Evolutionary conservation across 169 alveolate genomes (phyloP), one percentile per base, ranked within the genome.

Genomic region (Plasmodium yoelii): DNA sequence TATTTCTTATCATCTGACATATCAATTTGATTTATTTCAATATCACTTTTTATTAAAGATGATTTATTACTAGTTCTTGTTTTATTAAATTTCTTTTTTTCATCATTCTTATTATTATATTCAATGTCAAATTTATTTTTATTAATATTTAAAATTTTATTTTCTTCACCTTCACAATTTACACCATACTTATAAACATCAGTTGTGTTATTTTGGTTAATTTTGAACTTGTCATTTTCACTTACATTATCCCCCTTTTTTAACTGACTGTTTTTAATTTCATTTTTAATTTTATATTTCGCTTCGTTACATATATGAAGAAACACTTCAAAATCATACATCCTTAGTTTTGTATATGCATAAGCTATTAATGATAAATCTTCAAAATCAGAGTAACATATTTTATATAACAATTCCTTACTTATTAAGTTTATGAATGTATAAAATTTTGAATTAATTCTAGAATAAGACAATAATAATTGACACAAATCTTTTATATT

Each of bases 241-340:
- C 13, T 24, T 13, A n/a, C 47, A 64, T 5, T 26, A 28, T 44
- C 51, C n/a, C 3, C 49, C 15, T 28, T 42, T 53, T 61, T 63
- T 1, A 8, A 5, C 34, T 18, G 22, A 73, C 18, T 57, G n/a
- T 73, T 46, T 12, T 49, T 46, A 15, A 60, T 10, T 28, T 49
- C 90, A 70, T 53, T 47, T 15, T 65, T 22, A 60, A 82, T 53
- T 63, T 34, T 86, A 51, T 72, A n/a, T 60, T 86, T 70, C 34
- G 74, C 60, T 64, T 86, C 87, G 53, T 86, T 86, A 53, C 91
- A 57, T 72, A 86, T 57, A 65, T 86, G 91, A 15, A 86, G 87
- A 70, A 86, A 86, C 59, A 86, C 91, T 64, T 86, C 91, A 59
- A 69, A 71, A 69, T 86, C 91, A 59, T 86, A 86, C 39, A 70